Base-by-base conservation (phyloP, 192 early-diverging fungal genomes). In the Linnemannia elongata region DNA sequence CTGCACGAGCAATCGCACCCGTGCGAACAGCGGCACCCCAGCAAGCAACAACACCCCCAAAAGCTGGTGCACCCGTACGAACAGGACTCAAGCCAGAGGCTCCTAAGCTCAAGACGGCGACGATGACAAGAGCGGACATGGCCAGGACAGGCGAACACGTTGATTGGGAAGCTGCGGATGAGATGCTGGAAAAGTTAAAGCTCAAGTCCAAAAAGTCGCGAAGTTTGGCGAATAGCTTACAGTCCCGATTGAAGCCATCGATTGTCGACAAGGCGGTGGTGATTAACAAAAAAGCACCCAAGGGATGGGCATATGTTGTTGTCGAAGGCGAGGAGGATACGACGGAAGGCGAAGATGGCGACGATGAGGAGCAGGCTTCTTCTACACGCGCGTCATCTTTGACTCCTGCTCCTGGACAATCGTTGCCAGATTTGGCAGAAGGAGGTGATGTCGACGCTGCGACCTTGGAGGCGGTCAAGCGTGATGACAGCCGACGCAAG, bases 251-350 rank as follows among this genome's bases (percentile, higher is more conserved):
- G 9, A 82, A 80, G 71, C 77, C 79, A 9, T 86, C 80, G 72
- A 86, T 82, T 63, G 72, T 80, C n/a, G 79, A 78, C 55, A 88
- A 82, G 38, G 76, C 33, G 8, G 76, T 78, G 33, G 80, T 82
- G 44, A 85, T 82, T 54, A 87, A 88, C 57, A 90, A 85, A 41
- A 79, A 76, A 10, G 79, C 87, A 15, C 88, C 89, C 12, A 91
- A 89, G 69, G 90, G 90, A 42, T 91, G 90, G 90, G 89, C 88
- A 1, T 91, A 89, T 69, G 76, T 91, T 18, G 84, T 86, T 1
- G 79, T 87, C 2, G 79, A 81, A 12, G 85, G 85, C n/a, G 90
- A 90, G 15, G 88, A 89, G 33, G 84, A 87, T 33, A 74, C 79
- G 52, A 72, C 72, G 13, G 90, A 89, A 22, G 88, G 78, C 0